These are phyloP conservation scores for Triangularia setosa DNA, from an alignment of 2,329 filamentous ascomycete species.

Conservation along the genomic window DNA sequence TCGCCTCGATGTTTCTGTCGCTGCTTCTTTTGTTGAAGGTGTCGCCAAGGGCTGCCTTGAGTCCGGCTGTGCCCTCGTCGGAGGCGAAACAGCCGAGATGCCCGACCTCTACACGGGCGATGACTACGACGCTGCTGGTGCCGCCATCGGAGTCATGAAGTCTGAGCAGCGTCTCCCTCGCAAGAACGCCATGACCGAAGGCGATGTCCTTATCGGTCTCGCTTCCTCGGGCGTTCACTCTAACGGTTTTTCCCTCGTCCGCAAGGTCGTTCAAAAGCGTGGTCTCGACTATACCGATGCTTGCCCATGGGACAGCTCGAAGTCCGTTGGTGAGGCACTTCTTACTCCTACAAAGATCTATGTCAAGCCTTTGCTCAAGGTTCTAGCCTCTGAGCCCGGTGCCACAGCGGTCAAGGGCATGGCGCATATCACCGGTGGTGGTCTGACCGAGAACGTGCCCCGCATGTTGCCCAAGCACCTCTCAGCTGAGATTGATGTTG, in stretches of 20 bases:
- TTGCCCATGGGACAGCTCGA: constrained; percentile 67
- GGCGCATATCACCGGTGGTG: constrained; percentile 94
- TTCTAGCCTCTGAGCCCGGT: constrained; percentile 45
- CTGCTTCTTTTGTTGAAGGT: constrained; percentile 83
- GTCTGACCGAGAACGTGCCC: constrained; percentile 88
- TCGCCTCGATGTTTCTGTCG: constrained; percentile 72
- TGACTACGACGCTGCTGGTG: constrained; percentile 90
- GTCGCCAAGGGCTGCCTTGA: constrained; percentile 84
- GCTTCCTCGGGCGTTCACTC: constrained; percentile 87
- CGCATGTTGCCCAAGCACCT: constrained; percentile 81
- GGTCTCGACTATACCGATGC: constrained; percentile 66
- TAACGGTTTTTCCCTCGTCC: constrained; percentile 95
- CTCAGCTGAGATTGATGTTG: constrained; percentile 75
- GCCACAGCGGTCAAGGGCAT: constrained; percentile 77
- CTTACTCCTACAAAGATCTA: constrained; percentile 93
- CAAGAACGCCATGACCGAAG: constrained; percentile 68
- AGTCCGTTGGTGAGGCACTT: constrained; percentile 66
- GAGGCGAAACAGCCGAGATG: constrained; percentile 98
- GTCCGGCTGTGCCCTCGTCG: constrained; percentile 85
- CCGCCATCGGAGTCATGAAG: constrained; percentile 79
- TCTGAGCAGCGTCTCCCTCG: constrained; percentile 69
- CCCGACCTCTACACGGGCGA: constrained; percentile 85
- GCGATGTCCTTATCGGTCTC: constrained; percentile 82
- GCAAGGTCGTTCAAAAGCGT: constrained; percentile 74
- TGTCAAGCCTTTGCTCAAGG: constrained; percentile 73